A percentile compares a stretch with the other conserved stretches of the same genome.
Conservation (phyloP, 352 stramenopile species). For the Phytophthora niederhauseri region DNA sequence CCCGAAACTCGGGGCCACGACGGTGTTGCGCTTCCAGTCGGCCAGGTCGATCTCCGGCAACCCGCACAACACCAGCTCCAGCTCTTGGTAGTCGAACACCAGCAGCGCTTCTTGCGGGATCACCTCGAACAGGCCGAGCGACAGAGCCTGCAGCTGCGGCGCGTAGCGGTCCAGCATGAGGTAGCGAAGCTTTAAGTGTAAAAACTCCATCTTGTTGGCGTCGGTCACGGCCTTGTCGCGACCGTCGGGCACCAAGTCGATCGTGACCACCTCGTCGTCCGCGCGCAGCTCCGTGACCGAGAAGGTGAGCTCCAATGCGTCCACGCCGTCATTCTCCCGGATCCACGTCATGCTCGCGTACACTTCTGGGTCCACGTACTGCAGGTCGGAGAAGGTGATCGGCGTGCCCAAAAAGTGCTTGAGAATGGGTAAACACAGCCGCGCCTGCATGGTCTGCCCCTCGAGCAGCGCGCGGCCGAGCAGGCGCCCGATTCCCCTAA, state of each 20-base stretch:
- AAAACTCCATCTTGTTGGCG: slow-evolving; percentile 96
- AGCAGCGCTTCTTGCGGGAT: slow-evolving; percentile 96
- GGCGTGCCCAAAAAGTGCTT: slow-evolving; percentile 84
- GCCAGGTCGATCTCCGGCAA: slow-evolving; percentile 89
- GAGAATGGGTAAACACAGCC: slow-evolving; percentile 76
- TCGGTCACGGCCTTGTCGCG: slow-evolving; percentile 90
- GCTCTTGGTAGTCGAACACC: slow-evolving; percentile 98
- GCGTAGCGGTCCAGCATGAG: slow-evolving; percentile 94
- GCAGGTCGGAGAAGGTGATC: slow-evolving; percentile 82
- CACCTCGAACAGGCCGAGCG: slow-evolving; percentile 96
- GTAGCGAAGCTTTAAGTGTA: slow-evolving; percentile 95
- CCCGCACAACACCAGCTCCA: slow-evolving; percentile 88
- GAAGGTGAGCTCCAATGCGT: slow-evolving; percentile 76
- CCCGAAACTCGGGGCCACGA: slow-evolving; percentile 54
- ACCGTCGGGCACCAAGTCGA: slow-evolving; percentile 67
- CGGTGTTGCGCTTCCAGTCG: slow-evolving; percentile 89
- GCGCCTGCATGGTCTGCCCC: slow-evolving; percentile 73
- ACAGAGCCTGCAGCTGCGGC: slow-evolving; percentile 90
- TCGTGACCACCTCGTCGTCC: slow-evolving; percentile 56
- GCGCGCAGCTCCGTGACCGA: slow-evolving; percentile 71
- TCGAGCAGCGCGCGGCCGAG: slow-evolving; percentile 75
- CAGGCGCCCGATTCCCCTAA: slow-evolving; percentile 72
- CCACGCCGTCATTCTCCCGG: slow-evolving; percentile 67
- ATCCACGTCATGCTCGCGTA: slow-evolving; percentile 84
- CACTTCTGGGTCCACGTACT: slow-evolving; percentile 80